A percentile compares a stretch with the other conserved stretches of the same genome.
Conservation (phyloP, 225 moss, liverwort and hornwort species). For the Bryoerythrophyllum caledonicum region DNA sequence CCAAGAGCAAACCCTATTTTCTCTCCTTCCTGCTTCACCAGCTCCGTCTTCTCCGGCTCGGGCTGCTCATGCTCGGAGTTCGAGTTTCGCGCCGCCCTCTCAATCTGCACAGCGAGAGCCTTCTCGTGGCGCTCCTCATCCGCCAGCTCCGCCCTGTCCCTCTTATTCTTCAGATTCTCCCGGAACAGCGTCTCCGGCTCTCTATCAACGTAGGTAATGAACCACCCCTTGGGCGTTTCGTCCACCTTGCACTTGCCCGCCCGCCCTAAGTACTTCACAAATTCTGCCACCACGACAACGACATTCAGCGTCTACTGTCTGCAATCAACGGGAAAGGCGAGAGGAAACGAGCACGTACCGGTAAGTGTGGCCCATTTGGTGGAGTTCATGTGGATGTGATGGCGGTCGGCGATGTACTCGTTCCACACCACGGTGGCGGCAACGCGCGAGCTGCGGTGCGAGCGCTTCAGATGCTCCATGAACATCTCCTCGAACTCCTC, state of each 20-base stretch:
- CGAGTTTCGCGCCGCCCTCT: constrained; percentile 57
- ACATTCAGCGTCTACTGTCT: background rate
- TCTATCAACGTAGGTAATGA: constrained; percentile 74
- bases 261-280: constrained; percentile 83
- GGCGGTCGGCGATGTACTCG: constrained; percentile 81
- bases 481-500: constrained; percentile 84
- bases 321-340: no score
- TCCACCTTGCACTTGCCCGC: constrained; percentile 85
- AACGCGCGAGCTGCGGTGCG: constrained; percentile 70
- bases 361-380: constrained; percentile 88
- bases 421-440: constrained; percentile 94
- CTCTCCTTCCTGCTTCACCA: constrained; percentile 62
- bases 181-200: constrained; percentile 82
- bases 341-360: no score
- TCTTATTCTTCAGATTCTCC: constrained; percentile 72
- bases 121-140: constrained; percentile 94
- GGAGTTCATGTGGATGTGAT: constrained; percentile 89
- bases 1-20: constrained; percentile 75
- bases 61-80: constrained; percentile 45
- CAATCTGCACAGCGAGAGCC: constrained; percentile 78
- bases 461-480: constrained; percentile 80
- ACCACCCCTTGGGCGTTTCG: constrained; percentile 92
- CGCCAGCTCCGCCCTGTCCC: constrained; percentile 73
- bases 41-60: constrained; percentile 54
- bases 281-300: constrained; percentile 33